Base-by-base conservation (phyloP, 129 eudicot genomes). In the Lactuca sativa region DNA sequence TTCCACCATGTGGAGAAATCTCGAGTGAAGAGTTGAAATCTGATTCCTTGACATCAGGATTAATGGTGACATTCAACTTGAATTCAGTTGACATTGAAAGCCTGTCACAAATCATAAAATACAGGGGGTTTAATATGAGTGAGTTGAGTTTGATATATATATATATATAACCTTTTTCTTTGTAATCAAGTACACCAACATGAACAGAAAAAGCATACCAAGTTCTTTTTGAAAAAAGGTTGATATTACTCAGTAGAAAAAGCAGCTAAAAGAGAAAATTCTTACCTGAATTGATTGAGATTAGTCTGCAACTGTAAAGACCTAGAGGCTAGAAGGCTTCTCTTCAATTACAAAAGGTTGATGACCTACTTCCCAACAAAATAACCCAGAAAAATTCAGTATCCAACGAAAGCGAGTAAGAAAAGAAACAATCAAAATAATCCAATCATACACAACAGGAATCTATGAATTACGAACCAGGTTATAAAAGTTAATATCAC, bases 21-120 rank as follows among this genome's bases (percentile, higher is more conserved):
- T 81, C 86, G 62, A 79, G 74, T 25, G 75, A 69, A 43, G 77
- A 62, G 59, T 67, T 71, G 48, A 78, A 74, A 55, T 78, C 82
- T 56, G 86, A 52, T 40, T 85, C 88, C 62, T 61, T 62, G 55
- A 70, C 77, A 47, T 79, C 78, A 5, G 81, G 82, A 78, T 78
- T 69, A 30, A 82, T 69, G 30, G 78, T 75, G 44, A 74, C 71
- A 33, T 88, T 88, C 71, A 85, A 47, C 78, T 80, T 83, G 65
- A 79, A 54, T 62, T 82, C 87, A 5, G 80, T 64, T 40, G 87
- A 60, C 90, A 77, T 77, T 2, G 56, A 30, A 60, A 60, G 70
- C 82, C 80, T 85, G 53, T 25, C 49, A 43, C 2, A 9, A 3
- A 25, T 25, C 30, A 25, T 25, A 0, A 25, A 25, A 25, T 25